Conservation (phyloP, 495 filamentous ascomycete genomes). For the Penicillium cataractarum region DNA sequence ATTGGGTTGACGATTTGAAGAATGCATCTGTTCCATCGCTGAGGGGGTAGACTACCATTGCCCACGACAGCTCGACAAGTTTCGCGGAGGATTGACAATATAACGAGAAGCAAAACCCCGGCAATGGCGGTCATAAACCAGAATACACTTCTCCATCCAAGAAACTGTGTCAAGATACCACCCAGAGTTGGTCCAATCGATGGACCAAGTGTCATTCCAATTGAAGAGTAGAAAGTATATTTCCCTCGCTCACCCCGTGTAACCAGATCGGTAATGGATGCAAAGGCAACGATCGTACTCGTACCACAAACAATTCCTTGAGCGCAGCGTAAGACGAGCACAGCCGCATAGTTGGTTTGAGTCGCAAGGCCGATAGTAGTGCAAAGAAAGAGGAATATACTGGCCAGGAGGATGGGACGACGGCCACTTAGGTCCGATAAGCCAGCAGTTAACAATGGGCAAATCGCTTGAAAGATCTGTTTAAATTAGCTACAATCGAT, state of each 20-base stretch:
- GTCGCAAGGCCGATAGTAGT: conserved; percentile 3
- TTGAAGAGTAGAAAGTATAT: conserved; percentile 32
- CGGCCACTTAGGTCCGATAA: conserved; percentile 45
- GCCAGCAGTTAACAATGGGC: conserved; percentile 43
- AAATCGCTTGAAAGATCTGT: conserved; percentile 44
- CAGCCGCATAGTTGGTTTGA: conserved; percentile 1
- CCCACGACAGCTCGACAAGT: conserved; percentile 45
- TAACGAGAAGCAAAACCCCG: conserved; percentile 7
- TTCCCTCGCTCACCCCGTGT: conserved; percentile 40
- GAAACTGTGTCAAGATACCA: conserved; percentile 59
- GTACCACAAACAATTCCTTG: conserved; percentile 4
- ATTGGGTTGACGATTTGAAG: background rate
- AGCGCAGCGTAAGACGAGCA: conserved; percentile 10
- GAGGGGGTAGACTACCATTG: conserved; percentile 42
- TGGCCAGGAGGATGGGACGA: conserved; percentile 39
- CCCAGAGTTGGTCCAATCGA: conserved; percentile 61
- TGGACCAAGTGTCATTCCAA: conserved; percentile 37
- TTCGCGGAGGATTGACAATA: conserved; percentile 30
- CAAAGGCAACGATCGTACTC: conserved; percentile 30
- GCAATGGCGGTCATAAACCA: conserved; percentile 71
- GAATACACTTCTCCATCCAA: conserved; percentile 70
- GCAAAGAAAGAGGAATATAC: conserved; percentile 6
- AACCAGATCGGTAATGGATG: conserved; percentile 36
- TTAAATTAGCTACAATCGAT: background rate
- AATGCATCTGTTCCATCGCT: conserved; percentile 30